phyloP scores from a whole-genome alignment of 148 eudicot species.

The Pharnaceum exiguum region DNA sequence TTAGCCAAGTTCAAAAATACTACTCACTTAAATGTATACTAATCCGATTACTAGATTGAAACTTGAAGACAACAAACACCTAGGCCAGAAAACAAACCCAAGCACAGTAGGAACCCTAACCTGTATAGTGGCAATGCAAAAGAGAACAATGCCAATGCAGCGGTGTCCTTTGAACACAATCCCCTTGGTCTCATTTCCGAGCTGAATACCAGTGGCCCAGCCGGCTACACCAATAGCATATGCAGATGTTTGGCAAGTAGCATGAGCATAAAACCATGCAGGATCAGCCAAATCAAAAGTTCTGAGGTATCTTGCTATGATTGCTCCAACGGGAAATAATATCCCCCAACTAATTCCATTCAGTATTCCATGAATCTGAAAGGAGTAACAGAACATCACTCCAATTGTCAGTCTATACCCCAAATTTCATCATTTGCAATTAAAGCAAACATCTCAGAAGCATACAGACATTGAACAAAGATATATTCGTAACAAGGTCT shows the following conservation, averaged over 20 bases:
- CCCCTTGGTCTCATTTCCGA: conserved; percentile 66
- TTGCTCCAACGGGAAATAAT: conserved; percentile 71
- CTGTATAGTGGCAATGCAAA: conserved; percentile 88
- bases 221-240: conserved; percentile 91
- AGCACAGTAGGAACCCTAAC: conserved; percentile 17
- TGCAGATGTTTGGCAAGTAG: conserved; percentile 62
- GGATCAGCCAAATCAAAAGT: conserved; percentile 77
- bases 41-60: too few relatives aligned
- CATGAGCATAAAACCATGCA: conserved; percentile 85
- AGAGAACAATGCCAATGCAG: conserved; percentile 77
- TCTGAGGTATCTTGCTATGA: conserved; percentile 72
- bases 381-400: background rate
- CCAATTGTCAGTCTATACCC: background rate
- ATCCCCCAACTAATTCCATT: conserved; percentile 94
- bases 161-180: conserved; percentile 57
- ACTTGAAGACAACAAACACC: too few relatives aligned
- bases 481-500: too few relatives aligned
- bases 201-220: conserved; percentile 92
- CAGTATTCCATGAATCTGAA: conserved; percentile 85
- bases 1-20: too few relatives aligned
- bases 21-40: too few relatives aligned
- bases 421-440: too few relatives aligned
- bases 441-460: too few relatives aligned
- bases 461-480: too few relatives aligned
- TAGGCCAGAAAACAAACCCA: background rate